Percentiles rank a stretch among this genome's conserved stretches.
phyloP scores from a whole-genome alignment of 208 protist genomes.

The Entamoeba histolytica region DNA sequence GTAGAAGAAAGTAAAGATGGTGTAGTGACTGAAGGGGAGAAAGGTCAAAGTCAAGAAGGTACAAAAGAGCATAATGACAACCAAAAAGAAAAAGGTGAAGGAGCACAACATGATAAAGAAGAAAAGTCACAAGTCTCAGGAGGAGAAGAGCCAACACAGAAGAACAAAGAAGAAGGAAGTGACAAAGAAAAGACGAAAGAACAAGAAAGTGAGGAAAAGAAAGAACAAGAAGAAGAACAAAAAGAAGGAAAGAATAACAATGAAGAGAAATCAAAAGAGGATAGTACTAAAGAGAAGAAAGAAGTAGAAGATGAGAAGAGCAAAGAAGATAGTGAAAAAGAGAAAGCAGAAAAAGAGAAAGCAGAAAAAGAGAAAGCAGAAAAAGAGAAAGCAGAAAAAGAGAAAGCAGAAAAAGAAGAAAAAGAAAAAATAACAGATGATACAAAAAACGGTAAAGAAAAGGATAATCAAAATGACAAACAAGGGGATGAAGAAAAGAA shows the following conservation, averaged over 20 bases:
- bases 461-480: not conserved
- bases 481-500: not conserved
- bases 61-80: no score
- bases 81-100: no score
- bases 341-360: not conserved
- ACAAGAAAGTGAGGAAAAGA: not conserved
- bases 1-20: no score
- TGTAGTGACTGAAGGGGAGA: not conserved
- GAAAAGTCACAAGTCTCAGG: no score
- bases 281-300: not conserved
- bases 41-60: not conserved
- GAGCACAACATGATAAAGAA: no score
- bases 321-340: not conserved
- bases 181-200: not conserved
- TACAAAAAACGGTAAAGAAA: not conserved
- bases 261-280: not conserved
- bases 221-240: not conserved
- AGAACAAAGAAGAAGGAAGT: not conserved
- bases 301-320: not conserved
- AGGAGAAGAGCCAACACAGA: no score
- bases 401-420: not conserved
- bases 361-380: not conserved
- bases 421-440: not conserved
- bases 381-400: not conserved
- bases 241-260: not conserved